Conservation (phyloP, 2,329 filamentous ascomycete species). For the Fusarium sp. region DNA sequence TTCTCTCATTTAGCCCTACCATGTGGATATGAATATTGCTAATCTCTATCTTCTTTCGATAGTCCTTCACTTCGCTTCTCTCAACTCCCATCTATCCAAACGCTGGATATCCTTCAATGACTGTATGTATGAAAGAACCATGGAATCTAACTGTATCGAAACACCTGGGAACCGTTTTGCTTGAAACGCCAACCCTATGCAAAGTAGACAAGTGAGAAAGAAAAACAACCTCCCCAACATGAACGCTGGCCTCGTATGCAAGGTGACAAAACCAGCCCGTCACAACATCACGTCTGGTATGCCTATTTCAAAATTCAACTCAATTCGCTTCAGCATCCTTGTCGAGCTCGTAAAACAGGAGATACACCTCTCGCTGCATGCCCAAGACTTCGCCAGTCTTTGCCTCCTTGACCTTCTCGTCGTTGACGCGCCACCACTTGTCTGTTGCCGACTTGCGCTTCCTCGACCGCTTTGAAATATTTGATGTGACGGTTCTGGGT, state of each 20-base stretch:
- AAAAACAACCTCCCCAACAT: constrained; percentile 7
- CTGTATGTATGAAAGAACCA: constrained; percentile 8
- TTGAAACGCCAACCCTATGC: constrained; percentile 47
- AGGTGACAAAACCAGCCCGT: constrained; percentile 3
- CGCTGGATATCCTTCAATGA: constrained; percentile 7
- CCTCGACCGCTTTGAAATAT: constrained; percentile 58
- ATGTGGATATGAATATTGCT: constrained; percentile 6
- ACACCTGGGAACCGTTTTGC: constrained; percentile 19
- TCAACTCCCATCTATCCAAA: constrained; percentile 8
- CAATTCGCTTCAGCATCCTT: constrained; percentile 52
- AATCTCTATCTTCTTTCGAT: constrained; percentile 13
- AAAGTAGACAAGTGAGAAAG: constrained; percentile 27
- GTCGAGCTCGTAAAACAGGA: constrained; percentile 95
- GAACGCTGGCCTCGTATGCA: constrained; percentile 1
- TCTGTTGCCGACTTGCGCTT: constrained; percentile 73
- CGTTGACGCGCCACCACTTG: constrained; percentile 96
- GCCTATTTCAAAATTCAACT: neutral
- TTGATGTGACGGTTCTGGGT: constrained; percentile 42
- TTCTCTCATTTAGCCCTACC: neutral
- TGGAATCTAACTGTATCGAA: constrained; percentile 33
- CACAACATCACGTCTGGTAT: constrained; percentile 11
- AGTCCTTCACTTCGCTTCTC: neutral
- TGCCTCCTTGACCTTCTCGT: constrained; percentile 95
- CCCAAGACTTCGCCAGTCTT: constrained; percentile 91
- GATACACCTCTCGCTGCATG: constrained; percentile 96